Conservation (phyloP, 2,329 filamentous ascomycete species). For the Colletotrichum sp. region DNA sequence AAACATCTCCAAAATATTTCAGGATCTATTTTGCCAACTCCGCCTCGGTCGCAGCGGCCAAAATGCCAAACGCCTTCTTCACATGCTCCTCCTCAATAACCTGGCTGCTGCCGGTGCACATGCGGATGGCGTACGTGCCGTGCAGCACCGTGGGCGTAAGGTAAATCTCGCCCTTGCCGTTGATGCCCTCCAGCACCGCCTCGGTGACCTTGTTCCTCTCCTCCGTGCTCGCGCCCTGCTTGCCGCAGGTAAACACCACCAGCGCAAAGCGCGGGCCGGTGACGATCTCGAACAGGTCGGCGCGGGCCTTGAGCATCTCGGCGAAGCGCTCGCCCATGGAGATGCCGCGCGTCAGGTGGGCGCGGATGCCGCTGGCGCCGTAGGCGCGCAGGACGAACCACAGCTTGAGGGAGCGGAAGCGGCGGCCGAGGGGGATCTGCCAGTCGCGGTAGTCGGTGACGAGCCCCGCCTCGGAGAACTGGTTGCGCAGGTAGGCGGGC, state of each 20-base stretch:
- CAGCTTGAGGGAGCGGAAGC: slow-evolving; percentile 89
- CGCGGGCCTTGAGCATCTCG: slow-evolving; percentile 56
- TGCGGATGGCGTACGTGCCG: slow-evolving; percentile 77
- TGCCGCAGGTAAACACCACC: slow-evolving; percentile 72
- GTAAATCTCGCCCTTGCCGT: slow-evolving; percentile 77
- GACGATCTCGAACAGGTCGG: slow-evolving; percentile 78
- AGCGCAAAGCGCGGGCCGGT: slow-evolving; percentile 78
- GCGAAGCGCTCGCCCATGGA: slow-evolving; percentile 73
- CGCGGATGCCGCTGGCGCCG: slow-evolving; percentile 76
- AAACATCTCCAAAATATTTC: not conserved
- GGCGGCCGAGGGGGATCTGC: slow-evolving; percentile 90
- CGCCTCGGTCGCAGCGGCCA: slow-evolving; percentile 69
- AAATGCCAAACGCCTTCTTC: slow-evolving; percentile 72
- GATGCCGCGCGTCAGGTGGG: slow-evolving; percentile 74
- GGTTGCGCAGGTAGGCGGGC: slow-evolving; percentile 81
- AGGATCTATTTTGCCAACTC: slow-evolving; percentile 34
- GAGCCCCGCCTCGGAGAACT: slow-evolving; percentile 78
- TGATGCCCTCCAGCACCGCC: slow-evolving; percentile 76
- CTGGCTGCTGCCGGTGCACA: slow-evolving; percentile 74
- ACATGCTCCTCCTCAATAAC: slow-evolving; percentile 75
- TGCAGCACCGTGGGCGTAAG: slow-evolving; percentile 78
- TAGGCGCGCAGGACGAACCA: slow-evolving; percentile 93
- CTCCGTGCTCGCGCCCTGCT: slow-evolving; percentile 36
- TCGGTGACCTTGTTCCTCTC: slow-evolving; percentile 72
- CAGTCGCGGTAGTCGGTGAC: slow-evolving; percentile 97